Evolutionary conservation across 202 grass and related monocot genomes (phyloP), one percentile per base, ranked within the genome.

Genomic region (Schoenoplectus tabernaemontani): DNA sequence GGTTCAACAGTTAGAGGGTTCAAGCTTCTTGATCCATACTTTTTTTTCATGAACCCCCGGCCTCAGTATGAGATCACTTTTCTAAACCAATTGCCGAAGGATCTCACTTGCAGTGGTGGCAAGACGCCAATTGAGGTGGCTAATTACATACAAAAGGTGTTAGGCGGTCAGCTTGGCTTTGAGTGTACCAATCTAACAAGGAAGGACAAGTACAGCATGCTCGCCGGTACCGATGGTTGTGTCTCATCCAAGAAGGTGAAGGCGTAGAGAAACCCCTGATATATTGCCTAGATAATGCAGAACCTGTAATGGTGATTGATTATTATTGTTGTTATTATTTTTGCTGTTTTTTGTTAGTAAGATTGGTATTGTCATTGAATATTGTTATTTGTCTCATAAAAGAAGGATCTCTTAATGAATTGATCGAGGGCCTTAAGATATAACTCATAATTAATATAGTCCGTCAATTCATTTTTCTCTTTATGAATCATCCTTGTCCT

Each of bases 31-130:
- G 96, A 98, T 65, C 96, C 96, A 0, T 95, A 95, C 88, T 98
- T 98, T 76, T 92, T 98, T 82, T 98, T 98, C 86, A 98, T 98
- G 96, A 98, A 98, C 61, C 96, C 96, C 11, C 65, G 88, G 59
- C 96, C 96, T 3, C 89, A 84, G 15, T 98, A 98, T 81, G 96
- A 98, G 90, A 65, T 98, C 72, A 98, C 96, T 4, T 99, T 99
- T 86, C 88, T 99, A 2, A 90, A 89, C 67, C 88, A 96, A 83
- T 87, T 99, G 81, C 96, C 90, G 30, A 87, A 76, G 64, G 88
- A 91, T 64, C 88, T 95, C 79, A 96, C 92, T 5, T 95, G 92
- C 86, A 58, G 56, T 33, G 90, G 90, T 1, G 96, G 96, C 43
- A 93, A 88, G 86, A 67, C 92, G 17, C 90, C 96, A 53, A 91